These are phyloP conservation scores for Penicillium robsamsonii DNA, from an alignment of 495 filamentous ascomycete genomes.

Conservation along the genomic window DNA sequence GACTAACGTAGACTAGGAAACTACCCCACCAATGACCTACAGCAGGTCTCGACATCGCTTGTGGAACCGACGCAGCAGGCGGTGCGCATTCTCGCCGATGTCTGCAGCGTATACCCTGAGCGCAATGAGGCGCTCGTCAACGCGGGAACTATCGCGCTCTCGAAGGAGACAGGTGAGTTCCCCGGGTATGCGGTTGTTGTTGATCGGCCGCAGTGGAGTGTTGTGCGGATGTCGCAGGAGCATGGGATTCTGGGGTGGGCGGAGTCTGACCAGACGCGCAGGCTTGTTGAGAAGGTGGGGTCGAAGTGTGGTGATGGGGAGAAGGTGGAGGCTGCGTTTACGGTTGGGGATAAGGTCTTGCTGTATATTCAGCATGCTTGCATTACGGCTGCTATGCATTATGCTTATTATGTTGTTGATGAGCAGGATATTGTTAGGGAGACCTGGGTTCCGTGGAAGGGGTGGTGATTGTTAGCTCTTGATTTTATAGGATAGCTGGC, in stretches of 20 bases:
- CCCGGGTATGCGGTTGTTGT: slow-evolving; percentile 19
- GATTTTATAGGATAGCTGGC: neutral
- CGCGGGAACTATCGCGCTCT: slow-evolving; percentile 22
- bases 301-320: slow-evolving; percentile 8
- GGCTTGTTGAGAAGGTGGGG: slow-evolving; percentile 1
- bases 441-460: slow-evolving; percentile 35
- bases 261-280: slow-evolving; percentile 9
- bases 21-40: slow-evolving; percentile 27
- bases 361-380: slow-evolving; percentile 34
- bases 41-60: slow-evolving; percentile 26
- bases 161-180: slow-evolving; percentile 26
- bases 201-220: slow-evolving; percentile 52
- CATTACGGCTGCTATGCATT: slow-evolving; percentile 29
- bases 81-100: slow-evolving; percentile 24
- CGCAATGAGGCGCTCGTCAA: slow-evolving; percentile 33
- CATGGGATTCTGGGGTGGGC: slow-evolving; percentile 55
- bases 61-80: slow-evolving; percentile 21
- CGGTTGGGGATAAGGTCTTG: slow-evolving; percentile 29
- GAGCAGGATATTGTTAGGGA: slow-evolving; percentile 27
- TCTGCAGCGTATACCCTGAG: slow-evolving; percentile 27
- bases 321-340: slow-evolving; percentile 21
- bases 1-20: slow-evolving; percentile 18
- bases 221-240: slow-evolving; percentile 63
- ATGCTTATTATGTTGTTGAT: slow-evolving; percentile 31
- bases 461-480: slow-evolving; percentile 7